These are phyloP conservation scores for Akebia trifoliata DNA, from an alignment of 164 flowering plant genomes.

Conservation along the genomic window DNA sequence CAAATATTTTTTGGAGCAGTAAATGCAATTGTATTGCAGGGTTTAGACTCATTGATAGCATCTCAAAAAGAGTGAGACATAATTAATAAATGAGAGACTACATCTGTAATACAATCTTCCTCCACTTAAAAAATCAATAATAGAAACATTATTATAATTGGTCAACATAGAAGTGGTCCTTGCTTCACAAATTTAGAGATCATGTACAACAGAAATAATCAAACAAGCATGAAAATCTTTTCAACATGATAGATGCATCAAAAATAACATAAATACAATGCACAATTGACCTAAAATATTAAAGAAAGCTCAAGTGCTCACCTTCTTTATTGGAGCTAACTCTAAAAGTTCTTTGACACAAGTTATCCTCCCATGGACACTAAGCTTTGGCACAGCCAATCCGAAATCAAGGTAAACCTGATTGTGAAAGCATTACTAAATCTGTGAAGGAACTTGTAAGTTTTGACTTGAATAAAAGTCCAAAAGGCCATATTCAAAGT, in stretches of 20 bases:
- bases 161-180: too few relatives aligned
- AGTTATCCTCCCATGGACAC: conserved; percentile 82
- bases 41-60: too few relatives aligned
- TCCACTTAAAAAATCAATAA: too few relatives aligned
- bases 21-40: too few relatives aligned
- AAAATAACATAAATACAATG: neutral
- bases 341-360: conserved; percentile 83
- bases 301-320: conserved; percentile 13
- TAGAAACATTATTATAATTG: too few relatives aligned
- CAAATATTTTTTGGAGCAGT: too few relatives aligned
- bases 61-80: too few relatives aligned
- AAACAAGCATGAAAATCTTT: neutral
- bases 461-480: neutral
- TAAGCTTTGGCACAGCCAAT: conserved; percentile 85
- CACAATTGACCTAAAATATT: neutral
- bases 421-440: conserved; percentile 3
- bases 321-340: conserved; percentile 91
- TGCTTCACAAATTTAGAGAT: too few relatives aligned
- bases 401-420: conserved; percentile 96
- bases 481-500: neutral
- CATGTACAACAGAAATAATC: neutral
- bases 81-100: too few relatives aligned
- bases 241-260: neutral
- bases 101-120: too few relatives aligned
- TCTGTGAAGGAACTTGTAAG: neutral